Base-by-base conservation (phyloP, 1,284 basidiomycete species). In the Gymnopus androsaceus region DNA sequence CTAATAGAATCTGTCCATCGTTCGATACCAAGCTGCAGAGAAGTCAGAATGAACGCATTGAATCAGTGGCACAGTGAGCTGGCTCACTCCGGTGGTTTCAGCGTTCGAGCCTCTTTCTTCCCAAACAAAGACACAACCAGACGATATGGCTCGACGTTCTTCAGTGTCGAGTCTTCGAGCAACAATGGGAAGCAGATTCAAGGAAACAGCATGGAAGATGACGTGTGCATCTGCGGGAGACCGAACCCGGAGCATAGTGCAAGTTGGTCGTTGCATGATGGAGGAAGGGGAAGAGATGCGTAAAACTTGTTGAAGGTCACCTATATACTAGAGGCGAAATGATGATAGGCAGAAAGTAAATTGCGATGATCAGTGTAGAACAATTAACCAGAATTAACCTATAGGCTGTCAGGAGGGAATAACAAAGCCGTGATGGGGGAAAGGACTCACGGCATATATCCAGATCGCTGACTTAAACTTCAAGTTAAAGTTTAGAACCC, bases 101-200 rank as follows among this genome's bases (percentile, higher is more conserved):
- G 85, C 76, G 64, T 83, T 86, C 15, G 86, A 81, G 31, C 85
- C 87, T 58, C 87, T 80, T 67, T 91, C 89, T 68, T 92, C 89
- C 89, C 89, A 92, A 54, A 92, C 86, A 62, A 85, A 92, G 49
- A 90, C 84, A 59, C 83, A 84, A n/a, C 89, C 89, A 2, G 88
- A 78, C 21, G 72, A 61, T 51, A 88, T 85, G 37, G 75, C 69
- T n/a, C 82, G 75, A 42, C 84, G 75, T 66, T 85, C 83, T 55
- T 90, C 89, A 25, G 85, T 84, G 70, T 91, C 89, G 59, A 92
- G 79, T 19, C 89, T 82, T 58, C 89, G 80, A 36, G 81, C 77
- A 59, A 90, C 84, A 74, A 90, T 88, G 51, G 84, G 85, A 44
- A 90, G 76, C 28, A 82, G 69, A 34, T 79, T 71, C 33, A 80